Base-by-base conservation (phyloP, 495 filamentous ascomycete species). In the Hypoxylon lienhwacheense region DNA sequence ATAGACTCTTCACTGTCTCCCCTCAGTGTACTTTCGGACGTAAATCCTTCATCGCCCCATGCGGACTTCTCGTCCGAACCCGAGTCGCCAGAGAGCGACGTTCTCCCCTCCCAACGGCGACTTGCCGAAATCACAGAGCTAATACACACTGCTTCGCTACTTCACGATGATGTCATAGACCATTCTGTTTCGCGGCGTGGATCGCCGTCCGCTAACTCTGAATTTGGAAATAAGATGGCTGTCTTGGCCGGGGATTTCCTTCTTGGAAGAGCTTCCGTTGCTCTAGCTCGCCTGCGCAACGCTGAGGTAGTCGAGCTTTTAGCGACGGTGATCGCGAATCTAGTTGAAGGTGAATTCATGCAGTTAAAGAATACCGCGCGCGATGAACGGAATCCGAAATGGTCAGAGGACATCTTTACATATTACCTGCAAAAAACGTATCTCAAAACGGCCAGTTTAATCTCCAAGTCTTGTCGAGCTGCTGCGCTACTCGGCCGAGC, bases 391-490 rank as follows among this genome's bases (percentile, higher is more conserved):
- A 83, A 87, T 54, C 90, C 90, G 0, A 75, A 77, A 10, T 97
- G 87, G 78, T 90, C 86, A 1, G 86, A 95, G 47, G 87, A 96
- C 20, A 88, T 90, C 1, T 77, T 98, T 47, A 77, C 85, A 6
- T 97, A 97, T 70, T 98, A 98, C 66, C 77, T 98, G n/a, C 90
- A 97, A 67, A 98, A 98, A 78, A 97, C 93, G 28, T 98, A 98
- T 66, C 80, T 98, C 53, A 98, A 98, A 76, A 91, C 90, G 3
- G 93, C 93, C 14, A 91, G 87, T 61, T 75, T 98, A 61, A 97
- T 98, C 63, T 92, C 88, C 65, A 98, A 98, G 69, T 91, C 87
- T 7, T 97, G 93, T 70, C 83, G 93, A 33, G 91, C 92, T 1
- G 81, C 93, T 2, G 92, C 93, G 4, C 71, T 98, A 19, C 80